phyloP scores from a whole-genome alignment of 2,329 filamentous ascomycete genomes.

The Pseudogymnoascus sp. region DNA sequence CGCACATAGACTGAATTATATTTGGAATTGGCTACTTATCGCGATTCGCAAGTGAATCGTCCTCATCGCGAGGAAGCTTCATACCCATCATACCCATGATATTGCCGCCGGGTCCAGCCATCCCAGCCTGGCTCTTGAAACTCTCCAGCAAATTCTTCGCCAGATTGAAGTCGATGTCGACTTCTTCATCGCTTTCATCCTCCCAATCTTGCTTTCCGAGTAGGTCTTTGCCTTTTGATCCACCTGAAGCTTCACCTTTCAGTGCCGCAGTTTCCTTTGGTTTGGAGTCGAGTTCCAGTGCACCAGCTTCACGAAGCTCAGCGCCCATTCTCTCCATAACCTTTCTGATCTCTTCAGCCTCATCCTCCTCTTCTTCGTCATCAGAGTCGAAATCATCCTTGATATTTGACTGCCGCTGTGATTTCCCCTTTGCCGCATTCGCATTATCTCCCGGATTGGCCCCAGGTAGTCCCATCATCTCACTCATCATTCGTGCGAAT shows the following conservation, averaged over 20 bases:
- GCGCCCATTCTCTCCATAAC: conserved; percentile 63
- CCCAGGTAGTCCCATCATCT: conserved; percentile 69
- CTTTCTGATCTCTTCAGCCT: conserved; percentile 55
- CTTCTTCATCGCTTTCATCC: conserved; percentile 49
- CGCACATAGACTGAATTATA: conserved; percentile 1
- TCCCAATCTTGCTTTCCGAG: conserved; percentile 27
- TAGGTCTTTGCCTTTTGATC: conserved; percentile 7
- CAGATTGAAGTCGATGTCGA: conserved; percentile 77
- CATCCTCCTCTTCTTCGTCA: conserved; percentile 39
- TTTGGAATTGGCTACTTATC: background rate
- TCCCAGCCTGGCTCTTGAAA: conserved; percentile 82
- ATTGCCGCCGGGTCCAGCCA: conserved; percentile 80
- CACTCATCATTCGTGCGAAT: conserved; percentile 80
- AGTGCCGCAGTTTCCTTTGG: conserved; percentile 28
- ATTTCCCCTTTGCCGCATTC: background rate
- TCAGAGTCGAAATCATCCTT: conserved; percentile 24
- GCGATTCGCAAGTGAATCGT: conserved; percentile 30
- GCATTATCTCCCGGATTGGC: conserved; percentile 10
- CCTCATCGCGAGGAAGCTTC: conserved; percentile 71
- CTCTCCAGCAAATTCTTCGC: conserved; percentile 87
- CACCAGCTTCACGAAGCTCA: conserved; percentile 63
- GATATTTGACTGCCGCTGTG: conserved; percentile 7
- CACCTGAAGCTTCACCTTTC: conserved; percentile 16
- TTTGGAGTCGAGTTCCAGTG: conserved; percentile 46
- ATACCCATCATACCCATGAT: conserved; percentile 81